These are phyloP conservation scores for Martensiomyces pterosporus DNA, from an alignment of 192 early-diverging fungal genomes.

Conservation along the genomic window DNA sequence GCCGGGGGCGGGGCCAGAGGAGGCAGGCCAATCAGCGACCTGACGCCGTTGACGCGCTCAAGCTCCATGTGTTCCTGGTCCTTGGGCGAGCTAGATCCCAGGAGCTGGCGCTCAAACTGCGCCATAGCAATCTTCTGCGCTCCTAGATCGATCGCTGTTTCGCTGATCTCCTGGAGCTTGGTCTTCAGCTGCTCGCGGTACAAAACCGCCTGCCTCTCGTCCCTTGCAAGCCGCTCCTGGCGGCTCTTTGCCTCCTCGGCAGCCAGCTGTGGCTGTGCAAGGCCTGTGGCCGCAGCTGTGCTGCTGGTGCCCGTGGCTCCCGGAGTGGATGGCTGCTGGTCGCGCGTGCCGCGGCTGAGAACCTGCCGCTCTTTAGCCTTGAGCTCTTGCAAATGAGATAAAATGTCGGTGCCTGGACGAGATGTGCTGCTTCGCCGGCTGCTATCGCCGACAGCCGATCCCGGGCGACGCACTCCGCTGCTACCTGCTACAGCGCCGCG, in stretches of 20 bases:
- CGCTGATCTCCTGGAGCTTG: conserved; percentile 19
- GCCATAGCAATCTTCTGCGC: conserved; percentile 35
- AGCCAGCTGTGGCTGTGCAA: conserved; percentile 2
- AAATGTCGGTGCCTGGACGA: conserved; percentile 31
- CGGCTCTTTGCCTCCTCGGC: conserved; percentile 27
- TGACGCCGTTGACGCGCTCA: conserved; percentile 45
- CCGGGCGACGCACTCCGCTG: conserved; percentile 2
- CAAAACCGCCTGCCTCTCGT: conserved; percentile 28
- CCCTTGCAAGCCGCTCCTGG: conserved; percentile 40
- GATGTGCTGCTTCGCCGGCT: conserved; percentile 23
- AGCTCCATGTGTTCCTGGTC: conserved; percentile 45
- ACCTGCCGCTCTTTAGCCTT: conserved; percentile 46
- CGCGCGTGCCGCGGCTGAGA: conserved; percentile 22
- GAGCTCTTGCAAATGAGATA: conserved; percentile 42
- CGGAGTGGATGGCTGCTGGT: conserved; percentile 1
- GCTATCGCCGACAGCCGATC: conserved; percentile 5
- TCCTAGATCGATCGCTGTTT: conserved; percentile 32
- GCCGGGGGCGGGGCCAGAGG: conserved; percentile 19
- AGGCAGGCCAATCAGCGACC: conserved; percentile 43
- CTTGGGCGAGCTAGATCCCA: conserved; percentile 34
- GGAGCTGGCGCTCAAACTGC: conserved; percentile 39
- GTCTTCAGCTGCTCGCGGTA: conserved; percentile 36
- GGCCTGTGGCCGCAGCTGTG: too few species aligned
- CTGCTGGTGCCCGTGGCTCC: neutral
- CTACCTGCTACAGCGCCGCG: neutral